Percentiles rank a stretch among this genome's conserved stretches.
phyloP scores from a whole-genome alignment of 805 yeast species.

The Saturnispora hagleri region DNA sequence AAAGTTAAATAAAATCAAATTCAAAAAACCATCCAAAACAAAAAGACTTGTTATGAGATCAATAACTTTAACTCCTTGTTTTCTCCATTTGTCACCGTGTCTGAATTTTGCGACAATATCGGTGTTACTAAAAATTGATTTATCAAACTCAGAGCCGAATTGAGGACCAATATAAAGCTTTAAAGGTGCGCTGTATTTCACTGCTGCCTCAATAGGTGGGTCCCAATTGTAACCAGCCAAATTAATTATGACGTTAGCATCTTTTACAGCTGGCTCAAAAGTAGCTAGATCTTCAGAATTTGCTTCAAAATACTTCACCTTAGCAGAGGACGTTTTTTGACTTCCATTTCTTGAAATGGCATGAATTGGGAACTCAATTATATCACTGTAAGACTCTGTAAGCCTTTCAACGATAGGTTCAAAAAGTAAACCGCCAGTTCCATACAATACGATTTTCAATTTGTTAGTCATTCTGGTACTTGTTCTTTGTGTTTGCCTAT shows the following conservation, averaged over 20 bases:
- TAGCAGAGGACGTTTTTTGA: conserved; percentile 25
- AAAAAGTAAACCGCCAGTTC: conserved; percentile 46
- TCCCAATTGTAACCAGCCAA: conserved; percentile 28
- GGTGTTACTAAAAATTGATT: conserved; percentile 13
- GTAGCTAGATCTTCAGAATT: conserved; percentile 23
- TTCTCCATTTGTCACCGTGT: conserved; percentile 34
- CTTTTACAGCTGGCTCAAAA: conserved; percentile 33
- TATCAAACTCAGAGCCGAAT: conserved; percentile 42
- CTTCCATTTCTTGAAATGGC: conserved; percentile 36
- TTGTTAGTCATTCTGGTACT: not conserved
- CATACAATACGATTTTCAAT: conserved; percentile 22
- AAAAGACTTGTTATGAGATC: conserved; percentile 36
- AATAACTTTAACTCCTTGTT: conserved; percentile 38
- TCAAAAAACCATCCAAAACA: conserved; percentile 30
- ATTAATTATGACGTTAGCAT: conserved; percentile 44
- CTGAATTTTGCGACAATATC: conserved; percentile 20
- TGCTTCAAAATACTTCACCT: conserved; percentile 32
- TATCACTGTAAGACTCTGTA: conserved; percentile 29
- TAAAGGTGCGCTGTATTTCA: conserved; percentile 27
- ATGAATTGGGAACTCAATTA: conserved; percentile 35
- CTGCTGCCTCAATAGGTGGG: conserved; percentile 32
- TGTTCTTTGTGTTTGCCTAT: not conserved
- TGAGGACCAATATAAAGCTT: conserved; percentile 52
- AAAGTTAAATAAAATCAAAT: conserved; percentile 30
- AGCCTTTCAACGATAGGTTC: conserved; percentile 38